Base-by-base conservation (phyloP, 768 basidiomycete genomes). In the Pisolithus microcarpus region DNA sequence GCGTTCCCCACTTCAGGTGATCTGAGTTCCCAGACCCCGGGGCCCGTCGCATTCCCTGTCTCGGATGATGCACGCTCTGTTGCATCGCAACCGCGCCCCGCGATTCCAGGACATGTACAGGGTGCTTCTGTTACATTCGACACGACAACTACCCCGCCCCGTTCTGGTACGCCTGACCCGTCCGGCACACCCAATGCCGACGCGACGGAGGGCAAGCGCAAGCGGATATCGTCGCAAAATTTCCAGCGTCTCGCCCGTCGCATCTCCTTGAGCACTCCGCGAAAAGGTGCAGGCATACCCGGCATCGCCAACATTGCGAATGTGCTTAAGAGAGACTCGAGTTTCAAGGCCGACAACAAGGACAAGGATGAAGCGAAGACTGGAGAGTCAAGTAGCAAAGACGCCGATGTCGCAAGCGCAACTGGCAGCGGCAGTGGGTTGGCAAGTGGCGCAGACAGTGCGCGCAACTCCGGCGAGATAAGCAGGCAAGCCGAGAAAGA, bases 151-250 rank as follows among this genome's bases (percentile, higher is more conserved):
- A 75, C 81, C 4, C 83, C 84, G 16, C 72, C 79, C 3, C 81
- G 87, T 28, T 77, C 76, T 36, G 81, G 78, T n/a, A 85, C 87
- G 7, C 86, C 88, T 5, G 85, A 89, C 59, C 77, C 76, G 56
- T 75, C 79, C 21, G 53, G 61, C 4, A 81, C 86, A 13, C 82
- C 85, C 9, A 80, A 84, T 55, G 75, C 75, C 1, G 86, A 85
- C 3, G 63, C 77, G n/a, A 28, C 43, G 6, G 87, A 87, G 59
- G 80, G 80, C 31, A 89, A 88, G 71, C 75, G 87, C 54, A 87
- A 85, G 62, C 79, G 87, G 18, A 88, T 87, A 52, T 83, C 87
- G 8, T 85, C 87, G 24, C 89, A 92, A 64, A 91, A 91, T 60
- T 87, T 92, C 74, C 87, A 89, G 64, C 78, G 87, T 16, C 62